Percentiles rank a stretch among this genome's conserved stretches.
Evolutionary conservation across 1,139 yeast genomes (phyloP).

Genomic region (Ogataea hybrid): DNA sequence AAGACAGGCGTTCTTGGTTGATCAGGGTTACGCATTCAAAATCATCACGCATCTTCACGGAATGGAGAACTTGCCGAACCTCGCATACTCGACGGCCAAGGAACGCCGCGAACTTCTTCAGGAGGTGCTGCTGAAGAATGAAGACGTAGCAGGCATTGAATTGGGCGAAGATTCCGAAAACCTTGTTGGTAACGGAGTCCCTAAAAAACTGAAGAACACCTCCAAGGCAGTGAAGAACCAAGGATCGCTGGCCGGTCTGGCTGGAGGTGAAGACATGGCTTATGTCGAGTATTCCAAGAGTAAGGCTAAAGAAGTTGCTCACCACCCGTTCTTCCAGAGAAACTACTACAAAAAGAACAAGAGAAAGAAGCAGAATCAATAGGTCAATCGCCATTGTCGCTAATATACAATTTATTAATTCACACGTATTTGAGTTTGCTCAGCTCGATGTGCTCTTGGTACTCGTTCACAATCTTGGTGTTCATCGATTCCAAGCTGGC

Average conservation of each 20-base stretch:
- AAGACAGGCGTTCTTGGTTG: slow-evolving; percentile 96
- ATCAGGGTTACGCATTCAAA: slow-evolving; percentile 98
- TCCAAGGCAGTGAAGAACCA: slow-evolving; percentile 70
- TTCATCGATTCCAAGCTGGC: slow-evolving; percentile 19
- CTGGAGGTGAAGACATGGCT: slow-evolving; percentile 99
- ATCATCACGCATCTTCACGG: slow-evolving; percentile 97
- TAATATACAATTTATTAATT: slow-evolving; percentile 5
- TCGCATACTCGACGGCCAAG: slow-evolving; percentile 86
- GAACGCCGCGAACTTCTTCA: slow-evolving; percentile 92
- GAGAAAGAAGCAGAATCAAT: slow-evolving; percentile 24
- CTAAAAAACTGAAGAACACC: slow-evolving; percentile 33
- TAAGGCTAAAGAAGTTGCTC: slow-evolving; percentile 83
- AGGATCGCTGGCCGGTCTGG: slow-evolving; percentile 91
- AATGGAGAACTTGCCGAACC: slow-evolving; percentile 88
- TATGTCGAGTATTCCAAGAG: slow-evolving; percentile 87
- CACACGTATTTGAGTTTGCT: slow-evolving; percentile 12
- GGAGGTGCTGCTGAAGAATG: slow-evolving; percentile 89
- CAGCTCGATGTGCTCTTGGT: slow-evolving; percentile 16
- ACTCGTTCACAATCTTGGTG: slow-evolving; percentile 17
- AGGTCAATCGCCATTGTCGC: slow-evolving; percentile 4
- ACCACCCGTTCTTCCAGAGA: slow-evolving; percentile 75
- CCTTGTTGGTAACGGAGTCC: slow-evolving; percentile 65
- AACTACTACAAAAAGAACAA: slow-evolving; percentile 69
- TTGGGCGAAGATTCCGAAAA: slow-evolving; percentile 95
- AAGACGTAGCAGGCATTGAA: slow-evolving; percentile 95